Evolutionary conservation across 2,329 filamentous ascomycete species (phyloP).

Genomic region (Raffaelea albimanens): DNA sequence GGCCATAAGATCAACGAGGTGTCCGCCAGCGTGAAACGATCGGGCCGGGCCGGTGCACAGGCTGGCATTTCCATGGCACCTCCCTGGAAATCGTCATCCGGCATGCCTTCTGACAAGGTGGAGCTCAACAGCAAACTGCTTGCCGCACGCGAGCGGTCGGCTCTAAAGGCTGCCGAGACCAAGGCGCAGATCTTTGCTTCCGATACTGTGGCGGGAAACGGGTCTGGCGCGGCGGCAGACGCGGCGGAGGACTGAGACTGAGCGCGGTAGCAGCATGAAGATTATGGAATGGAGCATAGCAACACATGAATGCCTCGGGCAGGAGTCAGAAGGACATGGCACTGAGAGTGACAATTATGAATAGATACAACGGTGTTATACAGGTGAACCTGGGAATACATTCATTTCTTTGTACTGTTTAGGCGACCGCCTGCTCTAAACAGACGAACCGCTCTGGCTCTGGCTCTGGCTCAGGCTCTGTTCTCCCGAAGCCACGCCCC

Average conservation of each 20-base stretch:
- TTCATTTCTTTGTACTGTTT: not conserved
- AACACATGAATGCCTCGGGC: too few relatives aligned
- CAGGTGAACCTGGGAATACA: too few relatives aligned
- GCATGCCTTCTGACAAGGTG: slow-evolving; percentile 49
- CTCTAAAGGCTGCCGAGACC: slow-evolving; percentile 50
- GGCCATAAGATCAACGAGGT: slow-evolving; percentile 70
- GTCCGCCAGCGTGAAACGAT: slow-evolving; percentile 27
- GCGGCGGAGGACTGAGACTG: not conserved
- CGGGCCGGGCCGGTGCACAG: slow-evolving; percentile 16
- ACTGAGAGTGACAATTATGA: too few relatives aligned
- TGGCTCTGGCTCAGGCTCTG: too few relatives aligned
- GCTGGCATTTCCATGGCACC: slow-evolving; percentile 5
- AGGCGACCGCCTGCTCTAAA: too few relatives aligned
- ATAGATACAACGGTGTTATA: too few relatives aligned
- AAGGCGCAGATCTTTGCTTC: slow-evolving; percentile 52
- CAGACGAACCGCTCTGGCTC: too few relatives aligned
- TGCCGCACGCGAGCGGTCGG: slow-evolving; percentile 52
- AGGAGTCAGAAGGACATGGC: too few relatives aligned
- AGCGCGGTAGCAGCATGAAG: too few relatives aligned
- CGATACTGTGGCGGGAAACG: not conserved
- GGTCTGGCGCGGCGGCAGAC: not conserved
- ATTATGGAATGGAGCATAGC: too few relatives aligned
- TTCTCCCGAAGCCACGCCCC: too few relatives aligned
- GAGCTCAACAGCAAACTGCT: slow-evolving; percentile 53
- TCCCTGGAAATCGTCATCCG: slow-evolving; percentile 27